Evolutionary conservation across 768 basidiomycete genomes (phyloP).

Genomic region (Tephrocybe sp.): DNA sequence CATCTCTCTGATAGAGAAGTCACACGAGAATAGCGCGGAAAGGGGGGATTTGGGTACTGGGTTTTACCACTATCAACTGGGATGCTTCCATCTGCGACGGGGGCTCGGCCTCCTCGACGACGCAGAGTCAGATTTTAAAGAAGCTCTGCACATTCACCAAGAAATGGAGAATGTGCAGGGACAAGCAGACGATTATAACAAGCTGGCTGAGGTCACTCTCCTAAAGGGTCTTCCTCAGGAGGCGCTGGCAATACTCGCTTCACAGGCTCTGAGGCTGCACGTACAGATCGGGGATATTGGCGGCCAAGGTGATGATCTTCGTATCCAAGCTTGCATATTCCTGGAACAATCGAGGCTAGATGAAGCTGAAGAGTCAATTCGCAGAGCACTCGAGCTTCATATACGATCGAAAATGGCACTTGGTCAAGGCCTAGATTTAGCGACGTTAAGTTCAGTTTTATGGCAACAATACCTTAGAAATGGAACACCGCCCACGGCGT

Average conservation of each 20-base stretch:
- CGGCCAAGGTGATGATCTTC: conserved; percentile 25
- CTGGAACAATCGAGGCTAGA: conserved; percentile 17
- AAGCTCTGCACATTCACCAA: conserved; percentile 11
- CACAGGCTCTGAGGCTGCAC: conserved; percentile 18
- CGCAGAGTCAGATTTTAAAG: conserved; percentile 13
- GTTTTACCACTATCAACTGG: conserved; percentile 17
- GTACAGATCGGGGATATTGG: conserved; percentile 17
- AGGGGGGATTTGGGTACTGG: conserved; percentile 17
- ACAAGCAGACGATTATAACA: conserved; percentile 18
- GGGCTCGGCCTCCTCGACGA: conserved; percentile 1
- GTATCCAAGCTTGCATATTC: conserved; percentile 22
- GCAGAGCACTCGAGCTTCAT: conserved; percentile 20
- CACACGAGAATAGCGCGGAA: conserved; percentile 1
- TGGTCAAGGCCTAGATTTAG: conserved; percentile 16
- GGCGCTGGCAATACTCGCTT: conserved; percentile 11
- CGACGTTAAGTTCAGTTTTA: conserved; percentile 19
- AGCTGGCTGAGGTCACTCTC: conserved; percentile 14
- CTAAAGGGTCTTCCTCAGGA: conserved; percentile 11
- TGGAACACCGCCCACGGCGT: background rate
- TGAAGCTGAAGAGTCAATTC: conserved; percentile 19
- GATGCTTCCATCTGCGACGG: conserved; percentile 10
- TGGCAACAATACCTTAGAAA: conserved; percentile 13
- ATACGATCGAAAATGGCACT: conserved; percentile 9
- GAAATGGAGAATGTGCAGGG: conserved; percentile 18
- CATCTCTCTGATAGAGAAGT: conserved; percentile 1